Percentiles rank a stretch among this genome's conserved stretches.
Evolutionary conservation across 2,329 filamentous ascomycete species (phyloP).

Genomic region (Aureobasidium sp.): DNA sequence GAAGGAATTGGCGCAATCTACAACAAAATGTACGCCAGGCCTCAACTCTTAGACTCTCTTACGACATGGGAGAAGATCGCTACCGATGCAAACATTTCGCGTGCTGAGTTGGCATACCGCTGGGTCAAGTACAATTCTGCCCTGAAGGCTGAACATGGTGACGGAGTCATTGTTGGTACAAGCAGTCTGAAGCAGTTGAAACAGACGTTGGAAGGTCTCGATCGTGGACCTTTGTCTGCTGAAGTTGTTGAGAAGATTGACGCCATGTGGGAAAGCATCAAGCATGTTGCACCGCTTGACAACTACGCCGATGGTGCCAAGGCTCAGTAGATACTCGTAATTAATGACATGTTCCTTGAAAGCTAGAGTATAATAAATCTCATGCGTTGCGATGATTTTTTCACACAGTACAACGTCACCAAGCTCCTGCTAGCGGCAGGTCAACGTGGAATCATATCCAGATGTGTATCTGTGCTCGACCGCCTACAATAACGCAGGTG

Average conservation of each 20-base stretch:
- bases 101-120: conserved; percentile 36
- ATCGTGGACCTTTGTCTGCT: conserved; percentile 24
- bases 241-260: conserved; percentile 26
- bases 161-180: conserved; percentile 35
- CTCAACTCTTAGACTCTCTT: conserved; percentile 28
- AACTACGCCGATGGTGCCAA: conserved; percentile 16
- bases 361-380: no score
- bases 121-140: conserved; percentile 35
- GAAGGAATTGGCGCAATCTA: conserved; percentile 28
- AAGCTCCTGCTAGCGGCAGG: no score
- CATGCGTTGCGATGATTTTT: no score
- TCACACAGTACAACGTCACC: no score
- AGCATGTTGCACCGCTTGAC: conserved; percentile 28
- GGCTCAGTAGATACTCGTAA: no score
- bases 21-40: conserved; percentile 29
- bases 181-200: conserved; percentile 24
- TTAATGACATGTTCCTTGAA: no score
- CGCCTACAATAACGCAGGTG: no score
- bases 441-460: no score
- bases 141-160: conserved; percentile 29
- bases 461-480: no score
- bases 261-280: conserved; percentile 26
- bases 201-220: conserved; percentile 25
- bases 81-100: conserved; percentile 28
- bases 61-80: conserved; percentile 32